phyloP scores from a whole-genome alignment of 2,329 filamentous ascomycete genomes.

The Zasmidium angulare region DNA sequence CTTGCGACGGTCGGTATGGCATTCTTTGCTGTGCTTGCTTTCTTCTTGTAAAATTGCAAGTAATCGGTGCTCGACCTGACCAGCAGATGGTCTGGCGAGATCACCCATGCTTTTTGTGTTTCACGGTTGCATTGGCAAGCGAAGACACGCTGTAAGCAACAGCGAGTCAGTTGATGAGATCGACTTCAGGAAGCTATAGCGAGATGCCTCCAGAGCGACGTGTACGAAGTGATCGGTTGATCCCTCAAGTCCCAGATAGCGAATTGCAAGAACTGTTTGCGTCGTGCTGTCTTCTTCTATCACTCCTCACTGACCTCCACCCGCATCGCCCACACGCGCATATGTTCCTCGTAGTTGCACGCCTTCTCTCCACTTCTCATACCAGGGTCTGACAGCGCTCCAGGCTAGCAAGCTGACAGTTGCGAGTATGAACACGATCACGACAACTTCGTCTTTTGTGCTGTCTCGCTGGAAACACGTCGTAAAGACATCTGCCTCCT shows the following conservation, averaged over 20 bases:
- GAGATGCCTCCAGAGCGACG: not conserved
- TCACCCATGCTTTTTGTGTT: not conserved
- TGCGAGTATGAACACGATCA: constrained; percentile 65
- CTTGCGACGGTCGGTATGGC: constrained; percentile 1
- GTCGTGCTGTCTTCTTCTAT: not conserved
- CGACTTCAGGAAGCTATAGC: not conserved
- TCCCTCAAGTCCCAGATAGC: not conserved
- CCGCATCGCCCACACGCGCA: not conserved
- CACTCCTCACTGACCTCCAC: not conserved
- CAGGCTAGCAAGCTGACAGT: constrained; percentile 61
- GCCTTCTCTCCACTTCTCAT: constrained; percentile 41
- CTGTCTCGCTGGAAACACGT: constrained; percentile 69
- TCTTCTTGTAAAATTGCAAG: not conserved
- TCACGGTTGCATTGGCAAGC: not conserved
- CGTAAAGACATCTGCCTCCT: constrained; percentile 65
- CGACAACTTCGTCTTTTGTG: constrained; percentile 65
- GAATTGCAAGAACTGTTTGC: not conserved
- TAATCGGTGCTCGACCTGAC: not conserved
- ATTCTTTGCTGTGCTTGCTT: constrained; percentile 3
- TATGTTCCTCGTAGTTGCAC: not conserved
- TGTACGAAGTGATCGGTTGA: not conserved
- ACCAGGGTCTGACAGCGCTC: constrained; percentile 60
- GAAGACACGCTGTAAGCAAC: not conserved
- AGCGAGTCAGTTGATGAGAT: not conserved
- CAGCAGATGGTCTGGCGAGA: not conserved